A percentile compares a stretch with the other conserved stretches of the same genome.
Evolutionary conservation across 345 rosid genomes (phyloP).

Genomic region (Populus nigra): DNA sequence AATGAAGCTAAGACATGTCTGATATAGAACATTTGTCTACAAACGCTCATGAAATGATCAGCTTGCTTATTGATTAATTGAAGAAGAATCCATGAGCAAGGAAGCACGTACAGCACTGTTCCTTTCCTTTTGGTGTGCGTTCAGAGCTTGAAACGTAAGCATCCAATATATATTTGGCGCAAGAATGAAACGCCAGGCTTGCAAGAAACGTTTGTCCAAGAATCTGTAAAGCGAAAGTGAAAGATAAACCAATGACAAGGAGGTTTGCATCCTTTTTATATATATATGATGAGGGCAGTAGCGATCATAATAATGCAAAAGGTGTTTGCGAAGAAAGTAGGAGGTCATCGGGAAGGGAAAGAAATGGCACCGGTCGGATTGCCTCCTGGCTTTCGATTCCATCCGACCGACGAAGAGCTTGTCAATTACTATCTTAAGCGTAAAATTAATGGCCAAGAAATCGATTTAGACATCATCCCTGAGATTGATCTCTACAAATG

Average conservation of each 20-base stretch:
- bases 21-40: background rate
- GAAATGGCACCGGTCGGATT: conserved; percentile 69
- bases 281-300: background rate
- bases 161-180: background rate
- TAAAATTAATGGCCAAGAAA: conserved; percentile 76
- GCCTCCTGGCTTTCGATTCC: conserved; percentile 94
- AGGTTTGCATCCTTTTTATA: conserved; percentile 21
- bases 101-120: background rate
- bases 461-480: conserved; percentile 91
- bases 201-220: conserved; percentile 44
- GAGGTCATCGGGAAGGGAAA: background rate
- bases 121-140: background rate
- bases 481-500: conserved; percentile 98
- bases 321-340: background rate
- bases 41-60: background rate
- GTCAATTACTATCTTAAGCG: conserved; percentile 90
- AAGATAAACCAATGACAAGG: conserved; percentile 22
- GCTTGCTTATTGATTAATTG: background rate
- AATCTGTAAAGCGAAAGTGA: conserved; percentile 36
- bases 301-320: background rate
- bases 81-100: background rate
- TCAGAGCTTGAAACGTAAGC: background rate
- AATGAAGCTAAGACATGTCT: too few relatives aligned
- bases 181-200: conserved; percentile 32
- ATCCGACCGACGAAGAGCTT: conserved; percentile 94